A percentile compares a stretch with the other conserved stretches of the same genome.
phyloP scores from a whole-genome alignment of 352 stramenopile species.

The Phytopythium mirpurense region DNA sequence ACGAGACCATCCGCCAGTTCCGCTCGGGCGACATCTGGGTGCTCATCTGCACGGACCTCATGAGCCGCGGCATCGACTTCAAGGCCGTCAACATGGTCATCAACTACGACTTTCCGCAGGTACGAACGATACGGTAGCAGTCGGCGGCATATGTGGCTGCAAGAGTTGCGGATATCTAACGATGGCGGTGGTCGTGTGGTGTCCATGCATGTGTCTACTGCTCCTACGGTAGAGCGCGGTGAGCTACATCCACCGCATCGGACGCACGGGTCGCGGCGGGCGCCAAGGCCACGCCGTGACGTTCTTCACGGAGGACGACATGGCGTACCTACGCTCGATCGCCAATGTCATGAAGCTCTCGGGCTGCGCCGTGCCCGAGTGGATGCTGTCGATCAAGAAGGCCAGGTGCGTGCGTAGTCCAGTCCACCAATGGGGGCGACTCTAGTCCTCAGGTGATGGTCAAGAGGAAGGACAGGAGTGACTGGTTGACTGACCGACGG shows the following conservation, averaged over 20 bases:
- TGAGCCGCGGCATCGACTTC: slow-evolving; percentile 98
- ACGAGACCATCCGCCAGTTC: slow-evolving; percentile 94
- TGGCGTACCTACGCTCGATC: slow-evolving; percentile 93
- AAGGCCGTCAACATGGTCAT: slow-evolving; percentile 99
- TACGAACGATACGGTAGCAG: slow-evolving; percentile 8
- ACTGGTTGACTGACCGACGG: too few relatives aligned
- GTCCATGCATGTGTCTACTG: too few relatives aligned
- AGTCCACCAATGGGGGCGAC: too few relatives aligned
- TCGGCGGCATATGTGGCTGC: too few relatives aligned
- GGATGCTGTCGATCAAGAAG: slow-evolving; percentile 97
- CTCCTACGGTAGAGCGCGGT: slow-evolving; percentile 81
- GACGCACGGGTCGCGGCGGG: slow-evolving; percentile 92
- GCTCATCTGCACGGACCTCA: slow-evolving; percentile 99
- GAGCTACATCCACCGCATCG: slow-evolving; percentile 98
- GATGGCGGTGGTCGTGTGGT: too few relatives aligned
- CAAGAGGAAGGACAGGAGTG: too few relatives aligned
- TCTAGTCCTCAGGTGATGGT: too few relatives aligned
- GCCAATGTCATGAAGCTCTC: slow-evolving; percentile 99
- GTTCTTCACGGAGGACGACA: slow-evolving; percentile 97
- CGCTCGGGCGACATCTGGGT: slow-evolving; percentile 96
- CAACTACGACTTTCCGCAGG: slow-evolving; percentile 98
- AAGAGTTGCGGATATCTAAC: too few relatives aligned
- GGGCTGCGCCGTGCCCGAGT: slow-evolving; percentile 96
- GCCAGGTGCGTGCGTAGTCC: slow-evolving; percentile 73
- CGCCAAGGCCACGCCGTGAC: slow-evolving; percentile 94